Conservation (phyloP, 2,329 filamentous ascomycete genomes). For the Zymoseptoria pseudotritici region DNA sequence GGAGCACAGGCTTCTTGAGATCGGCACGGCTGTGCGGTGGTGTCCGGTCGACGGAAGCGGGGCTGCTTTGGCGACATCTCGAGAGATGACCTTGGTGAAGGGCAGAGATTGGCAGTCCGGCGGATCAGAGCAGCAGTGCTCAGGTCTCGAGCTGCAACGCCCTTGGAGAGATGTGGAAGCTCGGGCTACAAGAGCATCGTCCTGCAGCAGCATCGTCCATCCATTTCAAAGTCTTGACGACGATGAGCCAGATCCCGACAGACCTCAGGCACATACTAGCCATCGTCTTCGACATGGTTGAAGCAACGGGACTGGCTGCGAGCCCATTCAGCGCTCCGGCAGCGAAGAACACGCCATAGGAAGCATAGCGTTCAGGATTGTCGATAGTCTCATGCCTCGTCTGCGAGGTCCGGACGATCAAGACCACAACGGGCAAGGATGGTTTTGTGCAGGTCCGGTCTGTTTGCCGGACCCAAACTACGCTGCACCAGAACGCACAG, state of each 20-base stretch:
- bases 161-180: too few species aligned
- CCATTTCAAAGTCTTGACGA: background rate
- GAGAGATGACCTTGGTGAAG: background rate
- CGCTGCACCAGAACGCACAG: background rate
- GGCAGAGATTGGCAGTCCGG: background rate
- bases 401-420: too few species aligned
- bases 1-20: background rate
- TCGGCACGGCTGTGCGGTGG: too few species aligned
- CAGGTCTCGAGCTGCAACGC: background rate
- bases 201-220: background rate
- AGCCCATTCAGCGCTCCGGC: too few species aligned
- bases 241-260: background rate
- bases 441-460: too few species aligned
- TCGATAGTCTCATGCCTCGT: too few species aligned
- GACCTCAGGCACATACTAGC: background rate
- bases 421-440: too few species aligned
- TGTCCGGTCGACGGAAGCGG: background rate
- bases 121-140: background rate
- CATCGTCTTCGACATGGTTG: too few species aligned
- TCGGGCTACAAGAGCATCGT: background rate
- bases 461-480: background rate
- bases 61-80: background rate
- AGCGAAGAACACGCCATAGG: too few species aligned
- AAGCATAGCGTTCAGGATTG: background rate
- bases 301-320: too few species aligned